Base-by-base conservation (phyloP, 495 filamentous ascomycete species). In the Bacidia rubella region DNA sequence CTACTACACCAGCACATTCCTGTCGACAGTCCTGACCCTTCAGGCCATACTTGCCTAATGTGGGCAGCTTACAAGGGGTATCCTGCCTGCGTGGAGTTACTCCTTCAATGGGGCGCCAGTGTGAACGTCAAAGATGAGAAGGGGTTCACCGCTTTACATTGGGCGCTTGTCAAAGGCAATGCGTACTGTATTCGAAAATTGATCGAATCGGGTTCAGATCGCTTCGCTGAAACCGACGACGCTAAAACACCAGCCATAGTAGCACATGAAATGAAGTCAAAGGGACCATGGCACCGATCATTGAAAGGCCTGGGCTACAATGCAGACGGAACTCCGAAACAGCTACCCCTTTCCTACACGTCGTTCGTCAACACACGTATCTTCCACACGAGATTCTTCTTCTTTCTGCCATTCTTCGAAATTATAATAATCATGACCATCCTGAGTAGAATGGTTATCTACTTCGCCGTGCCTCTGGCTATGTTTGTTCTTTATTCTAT, bases 1-100 rank as follows among this genome's bases (percentile, higher is more conserved):
- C 72, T 87, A 12, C 72, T 98, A 2, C 92, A 97, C 66, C 87
- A 95, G 60, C 87, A 89, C 59, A 89, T 98, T 39, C 85, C 89
- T 11, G 83, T 98, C 53, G 92, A 98, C 63, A 83, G 87, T 17
- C 74, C 81, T 29, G 92, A 98, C 68, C 74, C 83, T 49, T 85
- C 86, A 60, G 85, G 87, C 11, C 93, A 98, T 67, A 97, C 93
- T 1, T 81, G 80, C 35, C 69, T 98, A 49, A 98, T 98, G 92
- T 98, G 92, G 92, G 86, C 93, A 22, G 90, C 90, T 25, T 98
- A 98, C 68, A 98, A 97, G 63, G 93, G 93, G 19, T 94, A 78
- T 63, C 83, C 88, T 0, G 81, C 81, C 21, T 92, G 85, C 61
- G 93, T 98, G 43, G 93, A 97, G 64, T 67, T 96, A 21, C 92